A percentile compares a stretch with the other conserved stretches of the same genome.
Conservation (phyloP, 2,329 filamentous ascomycete genomes). For the Ceratocystis huliohia region DNA sequence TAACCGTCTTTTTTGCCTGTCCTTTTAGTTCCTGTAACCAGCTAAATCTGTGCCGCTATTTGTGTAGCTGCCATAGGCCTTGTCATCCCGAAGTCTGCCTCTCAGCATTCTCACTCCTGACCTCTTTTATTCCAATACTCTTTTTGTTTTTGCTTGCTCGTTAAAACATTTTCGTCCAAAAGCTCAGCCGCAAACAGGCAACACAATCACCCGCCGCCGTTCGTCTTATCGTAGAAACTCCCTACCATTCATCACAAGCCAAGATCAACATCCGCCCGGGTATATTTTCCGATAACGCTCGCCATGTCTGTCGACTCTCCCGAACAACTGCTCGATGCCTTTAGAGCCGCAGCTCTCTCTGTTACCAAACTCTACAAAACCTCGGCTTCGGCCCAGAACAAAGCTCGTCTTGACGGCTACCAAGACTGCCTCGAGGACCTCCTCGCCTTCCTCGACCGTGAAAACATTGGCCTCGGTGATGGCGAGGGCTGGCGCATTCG, state of each 20-base stretch:
- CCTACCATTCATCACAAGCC: background rate
- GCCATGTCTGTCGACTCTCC: conserved; percentile 31
- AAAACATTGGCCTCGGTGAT: conserved; percentile 64
- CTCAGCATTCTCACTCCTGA: background rate
- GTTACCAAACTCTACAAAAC: conserved; percentile 96
- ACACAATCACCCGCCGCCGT: background rate
- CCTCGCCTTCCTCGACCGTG: conserved; percentile 69
- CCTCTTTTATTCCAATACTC: background rate
- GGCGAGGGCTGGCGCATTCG: conserved; percentile 58
- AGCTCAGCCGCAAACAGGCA: background rate
- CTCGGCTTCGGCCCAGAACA: conserved; percentile 63
- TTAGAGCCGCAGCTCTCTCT: conserved; percentile 82
- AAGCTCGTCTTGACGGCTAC: conserved; percentile 69
- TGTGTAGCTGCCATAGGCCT: background rate
- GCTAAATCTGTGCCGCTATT: background rate
- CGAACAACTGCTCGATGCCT: conserved; percentile 68
- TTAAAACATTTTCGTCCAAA: background rate
- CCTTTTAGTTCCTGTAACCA: background rate
- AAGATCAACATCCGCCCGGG: background rate
- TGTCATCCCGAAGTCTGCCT: background rate
- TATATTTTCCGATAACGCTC: conserved; percentile 22
- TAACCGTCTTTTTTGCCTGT: background rate
- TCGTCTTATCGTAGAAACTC: background rate
- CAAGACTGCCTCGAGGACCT: conserved; percentile 90
- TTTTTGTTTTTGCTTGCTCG: background rate